These are phyloP conservation scores for Fistulifera pelliculosa DNA, from an alignment of 108 stramenopile genomes.

Conservation along the genomic window DNA sequence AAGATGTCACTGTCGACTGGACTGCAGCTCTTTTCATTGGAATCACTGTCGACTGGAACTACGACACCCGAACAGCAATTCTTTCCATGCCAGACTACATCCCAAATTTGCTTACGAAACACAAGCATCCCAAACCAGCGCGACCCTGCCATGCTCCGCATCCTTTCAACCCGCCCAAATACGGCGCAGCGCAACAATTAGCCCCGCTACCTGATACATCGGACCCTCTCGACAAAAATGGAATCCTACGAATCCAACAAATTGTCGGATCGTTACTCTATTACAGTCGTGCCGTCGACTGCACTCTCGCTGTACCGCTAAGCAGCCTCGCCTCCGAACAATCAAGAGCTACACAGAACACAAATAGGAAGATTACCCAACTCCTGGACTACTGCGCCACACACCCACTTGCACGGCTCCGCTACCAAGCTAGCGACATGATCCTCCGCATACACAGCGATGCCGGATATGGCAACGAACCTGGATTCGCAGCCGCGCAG, in stretches of 20 bases:
- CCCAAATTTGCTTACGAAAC: conserved; percentile 10
- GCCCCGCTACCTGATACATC: conserved; percentile 11
- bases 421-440: conserved; percentile 30
- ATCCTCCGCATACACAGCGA: conserved; percentile 19
- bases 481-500: conserved; percentile 26
- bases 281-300: conserved; percentile 32
- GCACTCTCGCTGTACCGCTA: conserved; percentile 19
- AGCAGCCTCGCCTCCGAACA: conserved; percentile 25
- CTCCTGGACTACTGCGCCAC: conserved; percentile 40
- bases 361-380: conserved; percentile 6
- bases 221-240: not conserved
- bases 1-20: conserved; percentile 13
- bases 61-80: conserved; percentile 16
- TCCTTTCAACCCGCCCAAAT: conserved; percentile 12
- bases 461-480: conserved; percentile 25
- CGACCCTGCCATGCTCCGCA: conserved; percentile 25
- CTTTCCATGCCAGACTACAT: conserved; percentile 34
- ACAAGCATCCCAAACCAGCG: conserved; percentile 20
- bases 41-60: conserved; percentile 32
- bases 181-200: conserved; percentile 31
- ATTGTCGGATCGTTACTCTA: conserved; percentile 30
- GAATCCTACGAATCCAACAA: conserved; percentile 26
- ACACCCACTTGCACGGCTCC: conserved; percentile 29
- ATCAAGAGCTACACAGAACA: conserved; percentile 13
- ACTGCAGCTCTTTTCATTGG: conserved; percentile 17